Evolutionary conservation across 139 green algal genomes (phyloP).

Genomic region (Tetraselmis striata): DNA sequence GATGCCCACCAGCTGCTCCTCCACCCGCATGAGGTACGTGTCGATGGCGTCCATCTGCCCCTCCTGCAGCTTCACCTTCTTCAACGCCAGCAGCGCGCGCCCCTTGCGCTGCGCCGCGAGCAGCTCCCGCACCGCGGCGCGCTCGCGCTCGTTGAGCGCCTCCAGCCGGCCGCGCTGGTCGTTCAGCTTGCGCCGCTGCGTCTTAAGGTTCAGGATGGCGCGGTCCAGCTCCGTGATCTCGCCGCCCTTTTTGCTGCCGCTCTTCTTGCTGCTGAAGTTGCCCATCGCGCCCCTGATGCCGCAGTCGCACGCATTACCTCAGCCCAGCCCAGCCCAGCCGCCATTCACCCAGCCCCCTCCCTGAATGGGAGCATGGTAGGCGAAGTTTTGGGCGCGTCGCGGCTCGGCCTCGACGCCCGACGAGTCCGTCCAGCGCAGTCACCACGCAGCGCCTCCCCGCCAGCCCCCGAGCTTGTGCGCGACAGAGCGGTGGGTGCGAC

Average conservation of each 20-base stretch:
- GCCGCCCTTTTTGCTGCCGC: not conserved
- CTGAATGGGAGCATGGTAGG: no score
- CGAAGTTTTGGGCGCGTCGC: no score
- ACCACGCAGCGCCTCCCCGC: no score
- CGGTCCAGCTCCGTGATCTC: not conserved
- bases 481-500: no score
- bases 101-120: not conserved
- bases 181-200: not conserved
- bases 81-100: not conserved
- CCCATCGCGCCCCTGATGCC: not conserved
- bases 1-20: not conserved
- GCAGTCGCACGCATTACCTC: no score
- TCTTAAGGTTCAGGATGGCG: not conserved
- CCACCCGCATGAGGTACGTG: not conserved
- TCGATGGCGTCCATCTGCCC: not conserved
- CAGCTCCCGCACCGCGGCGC: not conserved
- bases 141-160: not conserved
- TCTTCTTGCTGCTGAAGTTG: not conserved
- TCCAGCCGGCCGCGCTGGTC: not conserved
- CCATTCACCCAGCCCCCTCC: no score
- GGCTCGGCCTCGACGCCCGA: no score
- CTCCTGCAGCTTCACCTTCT: not conserved
- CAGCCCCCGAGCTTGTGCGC: no score
- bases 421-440: no score
- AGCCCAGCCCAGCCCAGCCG: no score